Base-by-base conservation (phyloP, 768 basidiomycete genomes). In the Leccinum rimulosum region DNA sequence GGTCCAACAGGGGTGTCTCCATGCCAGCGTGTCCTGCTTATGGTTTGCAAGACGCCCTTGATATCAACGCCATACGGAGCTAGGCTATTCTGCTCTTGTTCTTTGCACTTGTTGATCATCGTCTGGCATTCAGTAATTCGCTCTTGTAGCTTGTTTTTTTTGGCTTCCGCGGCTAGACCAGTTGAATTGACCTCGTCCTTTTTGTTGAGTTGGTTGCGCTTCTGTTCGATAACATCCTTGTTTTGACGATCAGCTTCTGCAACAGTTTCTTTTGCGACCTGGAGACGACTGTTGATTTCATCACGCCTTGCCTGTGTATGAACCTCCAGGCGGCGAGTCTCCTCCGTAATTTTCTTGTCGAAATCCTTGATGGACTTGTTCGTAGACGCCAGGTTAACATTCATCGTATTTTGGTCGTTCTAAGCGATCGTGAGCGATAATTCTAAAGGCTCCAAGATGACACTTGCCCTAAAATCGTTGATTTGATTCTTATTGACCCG, bases 1-100 rank as follows among this genome's bases (percentile, higher is more conserved):
- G 96, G 96, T 0, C 92, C 92, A 35, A 91, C 71, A 0, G 91
- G 90, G 19, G 66, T 67, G 50, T 85, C 79, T 3, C 91, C 91
- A 28, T 75, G 61, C 93, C 92, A 93, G 6, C 57, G 74, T 69
- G 73, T 75, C 30, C 64, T 66, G 48, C 73, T 69, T 55, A 95
- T 85, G 43, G 72, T 75, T 10, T 78, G 77, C 48, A 91, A 65
- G 8, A 93, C 79, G 0, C 64, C 65, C 59, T 84, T 82, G 68
- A 91, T 85, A 50, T 85, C 77, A 33, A 67, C 71, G 3, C 91
- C 91, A 62, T 85, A 92, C 2, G 84, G 79, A 10, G 83, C 77
- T 15, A 87, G 78, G 45, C 75, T 78, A 65, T 89, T 85, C 60
- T 80, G 78, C 64, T 85, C 83, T 40, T 80, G 76, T 50, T 81